phyloP scores from a whole-genome alignment of 2,329 filamentous ascomycete genomes.

The Delphinella strobiligena region DNA sequence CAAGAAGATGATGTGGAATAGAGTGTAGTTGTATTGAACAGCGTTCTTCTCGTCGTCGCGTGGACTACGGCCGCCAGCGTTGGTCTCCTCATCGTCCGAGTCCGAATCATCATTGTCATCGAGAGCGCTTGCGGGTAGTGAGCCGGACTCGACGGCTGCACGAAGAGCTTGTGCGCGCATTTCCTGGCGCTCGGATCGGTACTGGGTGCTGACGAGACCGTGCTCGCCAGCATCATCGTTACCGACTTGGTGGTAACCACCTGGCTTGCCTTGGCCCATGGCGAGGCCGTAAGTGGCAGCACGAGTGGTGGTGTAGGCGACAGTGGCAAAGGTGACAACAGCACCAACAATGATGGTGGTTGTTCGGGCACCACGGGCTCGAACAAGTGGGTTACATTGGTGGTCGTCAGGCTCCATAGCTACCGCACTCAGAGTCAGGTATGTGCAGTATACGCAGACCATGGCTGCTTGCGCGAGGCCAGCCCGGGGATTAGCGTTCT shows the following conservation, averaged over 20 bases:
- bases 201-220: conserved; percentile 72
- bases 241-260: conserved; percentile 44
- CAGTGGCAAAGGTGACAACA: conserved; percentile 89
- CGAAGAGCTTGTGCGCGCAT: conserved; percentile 90
- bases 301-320: conserved; percentile 93
- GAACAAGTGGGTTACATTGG: conserved; percentile 83
- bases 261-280: conserved; percentile 48
- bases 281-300: conserved; percentile 85
- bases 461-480: conserved; percentile 95
- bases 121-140: conserved; percentile 79
- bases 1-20: conserved; percentile 98
- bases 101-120: conserved; percentile 61
- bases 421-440: conserved; percentile 94
- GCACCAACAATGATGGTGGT: conserved; percentile 87
- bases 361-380: conserved; percentile 73
- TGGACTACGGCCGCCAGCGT: conserved; percentile 43
- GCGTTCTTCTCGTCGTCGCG: conserved; percentile 80
- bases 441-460: conserved; percentile 96
- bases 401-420: conserved; percentile 97
- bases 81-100: conserved; percentile 48
- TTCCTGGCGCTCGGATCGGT: conserved; percentile 61
- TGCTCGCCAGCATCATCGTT: conserved; percentile 63
- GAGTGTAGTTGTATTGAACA: conserved; percentile 91
- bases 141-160: conserved; percentile 83
- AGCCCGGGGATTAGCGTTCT: conserved; percentile 85